Percentiles rank a stretch among this genome's conserved stretches.
Conservation (phyloP, 129 eudicot genomes). For the Flaveria brownii region DNA sequence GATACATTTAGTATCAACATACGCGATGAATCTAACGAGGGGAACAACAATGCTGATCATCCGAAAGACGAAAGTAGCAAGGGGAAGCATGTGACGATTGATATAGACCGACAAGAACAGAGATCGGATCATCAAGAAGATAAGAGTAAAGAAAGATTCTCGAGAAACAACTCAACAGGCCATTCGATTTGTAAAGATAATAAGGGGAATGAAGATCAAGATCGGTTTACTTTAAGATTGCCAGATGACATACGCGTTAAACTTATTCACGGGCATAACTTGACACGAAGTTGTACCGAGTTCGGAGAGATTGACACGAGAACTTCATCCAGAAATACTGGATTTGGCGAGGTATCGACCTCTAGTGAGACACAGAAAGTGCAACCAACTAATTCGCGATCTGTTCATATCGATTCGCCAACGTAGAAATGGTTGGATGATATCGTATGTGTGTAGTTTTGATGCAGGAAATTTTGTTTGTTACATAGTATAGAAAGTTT, state of each 20-base stretch:
- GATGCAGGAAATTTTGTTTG: conserved; percentile 22
- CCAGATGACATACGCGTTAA: conserved; percentile 63
- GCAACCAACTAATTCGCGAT: not conserved
- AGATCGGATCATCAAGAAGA: conserved; percentile 14
- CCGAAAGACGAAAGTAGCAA: conserved; percentile 15
- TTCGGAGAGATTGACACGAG: conserved; percentile 56
- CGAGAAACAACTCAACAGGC: conserved; percentile 83
- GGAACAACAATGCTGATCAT: conserved; percentile 4
- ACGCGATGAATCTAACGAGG: conserved; percentile 38
- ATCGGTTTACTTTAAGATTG: conserved; percentile 62
- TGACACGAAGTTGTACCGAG: conserved; percentile 60
- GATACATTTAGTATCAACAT: conserved; percentile 47
- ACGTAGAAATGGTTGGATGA: conserved; percentile 7
- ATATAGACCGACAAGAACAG: conserved; percentile 8
- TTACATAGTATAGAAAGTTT: conserved; percentile 21
- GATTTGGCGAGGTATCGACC: conserved; percentile 54
- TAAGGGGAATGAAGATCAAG: conserved; percentile 36
- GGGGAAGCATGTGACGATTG: conserved; percentile 31
- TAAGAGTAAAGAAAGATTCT: conserved; percentile 35
- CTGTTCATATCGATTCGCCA: not conserved
- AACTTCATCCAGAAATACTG: conserved; percentile 33
- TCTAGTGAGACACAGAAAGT: conserved; percentile 33
- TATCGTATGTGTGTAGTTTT: conserved; percentile 18
- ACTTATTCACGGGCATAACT: conserved; percentile 52
- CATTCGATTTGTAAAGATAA: conserved; percentile 57